Conservation (phyloP, 2,329 filamentous ascomycete species). For the Cucurbitaria berberidis region DNA sequence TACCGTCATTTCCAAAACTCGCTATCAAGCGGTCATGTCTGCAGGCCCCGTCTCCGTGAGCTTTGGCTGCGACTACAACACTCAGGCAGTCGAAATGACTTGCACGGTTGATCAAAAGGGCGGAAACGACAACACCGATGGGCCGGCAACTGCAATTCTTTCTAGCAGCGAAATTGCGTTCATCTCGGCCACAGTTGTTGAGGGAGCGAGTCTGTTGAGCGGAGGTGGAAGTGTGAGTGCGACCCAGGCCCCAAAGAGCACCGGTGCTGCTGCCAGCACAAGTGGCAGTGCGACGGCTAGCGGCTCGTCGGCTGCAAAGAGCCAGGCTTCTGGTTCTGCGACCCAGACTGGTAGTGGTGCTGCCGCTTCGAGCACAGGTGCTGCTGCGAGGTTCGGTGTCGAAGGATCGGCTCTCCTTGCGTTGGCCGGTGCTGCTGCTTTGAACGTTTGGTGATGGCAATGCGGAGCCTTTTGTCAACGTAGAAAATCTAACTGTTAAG, state of each 20-base stretch:
- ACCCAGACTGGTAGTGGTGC: conserved; percentile 13
- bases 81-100: conserved; percentile 25
- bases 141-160: conserved; percentile 21
- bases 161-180: conserved; percentile 27
- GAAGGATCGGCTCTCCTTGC: conserved; percentile 26
- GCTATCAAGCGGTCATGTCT: conserved; percentile 28
- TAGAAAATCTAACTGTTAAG: not conserved
- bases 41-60: conserved; percentile 26
- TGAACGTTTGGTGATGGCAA: conserved; percentile 21
- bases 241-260: conserved; percentile 7
- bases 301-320: conserved; percentile 10
- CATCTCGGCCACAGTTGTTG: conserved; percentile 29
- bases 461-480: not conserved
- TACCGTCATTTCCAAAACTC: conserved; percentile 18
- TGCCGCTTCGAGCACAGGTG: conserved; percentile 27
- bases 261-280: conserved; percentile 9
- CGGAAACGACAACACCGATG: conserved; percentile 14
- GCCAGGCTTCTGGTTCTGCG: conserved; percentile 8
- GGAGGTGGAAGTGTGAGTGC: conserved; percentile 16
- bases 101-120: conserved; percentile 32
- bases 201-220: conserved; percentile 29
- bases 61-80: conserved; percentile 35
- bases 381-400: conserved; percentile 25
- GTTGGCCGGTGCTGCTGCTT: conserved; percentile 28
- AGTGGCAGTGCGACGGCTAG: conserved; percentile 5